Evolutionary conservation across 305 asterid species (phyloP).

Genomic region (Salvia sclarea): DNA sequence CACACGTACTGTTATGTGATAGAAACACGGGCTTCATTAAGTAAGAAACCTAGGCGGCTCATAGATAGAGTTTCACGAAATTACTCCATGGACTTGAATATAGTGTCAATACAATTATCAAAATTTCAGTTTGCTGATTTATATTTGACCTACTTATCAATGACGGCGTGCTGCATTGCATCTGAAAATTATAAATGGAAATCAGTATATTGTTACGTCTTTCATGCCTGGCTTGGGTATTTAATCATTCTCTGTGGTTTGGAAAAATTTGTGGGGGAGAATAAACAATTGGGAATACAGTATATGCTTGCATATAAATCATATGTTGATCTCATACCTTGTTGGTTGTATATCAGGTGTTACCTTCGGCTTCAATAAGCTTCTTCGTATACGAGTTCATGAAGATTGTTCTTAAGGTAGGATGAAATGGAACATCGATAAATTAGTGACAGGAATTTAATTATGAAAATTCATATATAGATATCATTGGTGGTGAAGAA

Average conservation of each 20-base stretch:
- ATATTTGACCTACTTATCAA: neutral
- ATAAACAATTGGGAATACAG: neutral
- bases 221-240: neutral
- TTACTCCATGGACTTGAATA: neutral
- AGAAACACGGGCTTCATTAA: neutral
- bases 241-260: neutral
- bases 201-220: neutral
- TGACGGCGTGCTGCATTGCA: no score
- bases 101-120: neutral
- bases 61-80: neutral
- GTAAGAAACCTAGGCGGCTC: neutral
- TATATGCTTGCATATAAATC: neutral
- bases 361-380: constrained; percentile 84
- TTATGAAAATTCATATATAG: constrained; percentile 8
- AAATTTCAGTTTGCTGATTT: neutral
- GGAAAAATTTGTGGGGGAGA: neutral
- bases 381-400: constrained; percentile 81
- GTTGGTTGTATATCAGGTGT: constrained; percentile 47
- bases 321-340: neutral
- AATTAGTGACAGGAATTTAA: constrained; percentile 12
- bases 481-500: constrained; percentile 14
- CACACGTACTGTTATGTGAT: neutral
- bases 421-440: constrained; percentile 36
- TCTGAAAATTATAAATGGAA: neutral
- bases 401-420: constrained; percentile 82